A percentile compares a stretch with the other conserved stretches of the same genome.
phyloP scores from a whole-genome alignment of 2,329 filamentous ascomycete species.

The Pestalotiopsis sp. region DNA sequence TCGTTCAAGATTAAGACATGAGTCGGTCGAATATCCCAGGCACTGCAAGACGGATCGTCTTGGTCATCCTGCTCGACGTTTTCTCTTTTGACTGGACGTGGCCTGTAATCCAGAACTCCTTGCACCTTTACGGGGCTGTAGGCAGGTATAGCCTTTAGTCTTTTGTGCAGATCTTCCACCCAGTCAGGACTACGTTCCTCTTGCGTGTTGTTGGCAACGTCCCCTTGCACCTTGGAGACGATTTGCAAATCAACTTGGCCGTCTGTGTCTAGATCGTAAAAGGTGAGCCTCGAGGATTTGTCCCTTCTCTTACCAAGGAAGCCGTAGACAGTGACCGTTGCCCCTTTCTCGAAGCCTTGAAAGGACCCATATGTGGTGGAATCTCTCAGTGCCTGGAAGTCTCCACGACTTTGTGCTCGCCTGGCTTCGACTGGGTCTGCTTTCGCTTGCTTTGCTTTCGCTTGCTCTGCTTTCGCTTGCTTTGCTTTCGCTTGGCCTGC shows the following conservation, averaged over 20 bases:
- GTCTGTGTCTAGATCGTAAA: slow-evolving; percentile 57
- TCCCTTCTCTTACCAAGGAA: slow-evolving; percentile 72
- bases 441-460: too few species aligned
- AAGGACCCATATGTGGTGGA: not conserved
- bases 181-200: slow-evolving; percentile 11
- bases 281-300: slow-evolving; percentile 70
- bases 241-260: slow-evolving; percentile 37
- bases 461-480: too few species aligned
- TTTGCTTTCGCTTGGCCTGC: too few species aligned
- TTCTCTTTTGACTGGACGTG: slow-evolving; percentile 7
- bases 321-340: slow-evolving; percentile 61
- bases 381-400: too few species aligned
- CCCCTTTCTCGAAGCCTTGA: slow-evolving; percentile 28
- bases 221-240: slow-evolving; percentile 47
- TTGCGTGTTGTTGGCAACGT: slow-evolving; percentile 14
- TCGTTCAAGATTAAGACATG: slow-evolving; percentile 70
- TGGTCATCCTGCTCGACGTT: not conserved
- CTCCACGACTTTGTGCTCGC: too few species aligned
- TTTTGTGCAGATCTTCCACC: slow-evolving; percentile 38
- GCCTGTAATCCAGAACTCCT: slow-evolving; percentile 36
- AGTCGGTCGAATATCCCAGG: slow-evolving; percentile 62
- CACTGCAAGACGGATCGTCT: not conserved
- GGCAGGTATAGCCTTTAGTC: slow-evolving; percentile 48
- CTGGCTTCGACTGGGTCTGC: too few species aligned
- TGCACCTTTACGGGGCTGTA: slow-evolving; percentile 56